Conservation (phyloP, 371 early-diverging fungal species). For the Mortierella sp. region DNA sequence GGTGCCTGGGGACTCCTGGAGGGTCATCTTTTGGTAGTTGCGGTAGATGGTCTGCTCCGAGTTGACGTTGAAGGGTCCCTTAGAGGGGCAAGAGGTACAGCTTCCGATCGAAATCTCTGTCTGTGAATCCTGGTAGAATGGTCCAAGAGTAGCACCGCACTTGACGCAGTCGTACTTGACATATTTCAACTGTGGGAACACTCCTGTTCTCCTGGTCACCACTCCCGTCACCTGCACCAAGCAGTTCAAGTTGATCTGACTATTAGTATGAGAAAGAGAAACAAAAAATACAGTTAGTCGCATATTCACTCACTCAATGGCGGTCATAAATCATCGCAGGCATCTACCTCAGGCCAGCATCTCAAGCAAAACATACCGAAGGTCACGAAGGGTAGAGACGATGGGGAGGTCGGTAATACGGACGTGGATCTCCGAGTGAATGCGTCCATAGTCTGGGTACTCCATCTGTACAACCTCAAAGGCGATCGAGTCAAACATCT, state of each 20-base stretch:
- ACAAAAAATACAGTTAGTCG: neutral
- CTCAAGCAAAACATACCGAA: conserved; percentile 70
- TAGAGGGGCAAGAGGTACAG: conserved; percentile 96
- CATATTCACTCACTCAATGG: neutral
- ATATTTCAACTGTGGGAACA: conserved; percentile 98
- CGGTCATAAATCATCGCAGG: neutral
- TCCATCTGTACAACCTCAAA: conserved; percentile 88
- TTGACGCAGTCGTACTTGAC: conserved; percentile 98
- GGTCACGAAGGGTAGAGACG: conserved; percentile 88
- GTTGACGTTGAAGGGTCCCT: conserved; percentile 94
- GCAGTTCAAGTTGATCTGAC: conserved; percentile 93
- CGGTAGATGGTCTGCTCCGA: conserved; percentile 97
- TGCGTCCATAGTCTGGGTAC: conserved; percentile 94
- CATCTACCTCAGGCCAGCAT: neutral
- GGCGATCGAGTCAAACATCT: conserved; percentile 95
- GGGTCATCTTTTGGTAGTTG: conserved; percentile 98
- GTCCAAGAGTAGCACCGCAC: conserved; percentile 96
- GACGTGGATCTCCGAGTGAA: conserved; percentile 96
- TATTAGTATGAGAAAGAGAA: conserved; percentile 14
- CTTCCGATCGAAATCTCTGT: conserved; percentile 87
- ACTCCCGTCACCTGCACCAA: conserved; percentile 97
- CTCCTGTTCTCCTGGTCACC: conserved; percentile 95
- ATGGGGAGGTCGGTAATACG: conserved; percentile 95
- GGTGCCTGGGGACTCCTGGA: conserved; percentile 99
- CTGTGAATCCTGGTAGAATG: conserved; percentile 94